Evolutionary conservation across 2,329 filamentous ascomycete genomes (phyloP).

Genomic region (Botrytis galanthina): DNA sequence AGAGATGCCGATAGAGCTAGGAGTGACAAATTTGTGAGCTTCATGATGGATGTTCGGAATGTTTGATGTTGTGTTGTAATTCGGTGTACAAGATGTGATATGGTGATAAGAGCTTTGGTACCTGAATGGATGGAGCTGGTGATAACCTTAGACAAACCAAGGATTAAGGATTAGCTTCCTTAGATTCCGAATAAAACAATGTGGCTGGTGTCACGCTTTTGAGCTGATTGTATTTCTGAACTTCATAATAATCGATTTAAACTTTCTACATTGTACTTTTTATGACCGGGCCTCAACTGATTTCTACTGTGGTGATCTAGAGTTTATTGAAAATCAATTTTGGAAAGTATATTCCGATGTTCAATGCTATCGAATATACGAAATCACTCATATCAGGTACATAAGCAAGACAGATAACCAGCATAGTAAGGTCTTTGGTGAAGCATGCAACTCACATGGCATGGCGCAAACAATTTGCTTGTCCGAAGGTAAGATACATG

Average conservation of each 20-base stretch:
- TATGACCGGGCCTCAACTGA: background rate
- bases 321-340: background rate
- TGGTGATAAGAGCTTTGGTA: background rate
- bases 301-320: background rate
- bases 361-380: background rate
- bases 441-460: background rate
- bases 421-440: too few relatives aligned
- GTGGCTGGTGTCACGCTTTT: slow-evolving; percentile 9
- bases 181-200: background rate
- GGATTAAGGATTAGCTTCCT: slow-evolving; percentile 5
- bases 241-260: background rate
- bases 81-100: background rate
- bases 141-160: background rate
- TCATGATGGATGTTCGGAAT: slow-evolving; percentile 44
- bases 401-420: background rate
- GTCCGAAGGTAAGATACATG: too few relatives aligned
- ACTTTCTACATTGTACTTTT: background rate
- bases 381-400: background rate
- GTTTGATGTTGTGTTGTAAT: background rate
- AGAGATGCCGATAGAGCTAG: slow-evolving; percentile 54
- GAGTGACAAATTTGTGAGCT: slow-evolving; percentile 48
- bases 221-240: background rate
- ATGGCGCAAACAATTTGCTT: background rate
- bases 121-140: background rate
- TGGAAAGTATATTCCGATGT: background rate